A percentile compares a stretch with the other conserved stretches of the same genome.
phyloP scores from a whole-genome alignment of 2,329 filamentous ascomycete genomes.

The Microcyclospora tardicrescens region DNA sequence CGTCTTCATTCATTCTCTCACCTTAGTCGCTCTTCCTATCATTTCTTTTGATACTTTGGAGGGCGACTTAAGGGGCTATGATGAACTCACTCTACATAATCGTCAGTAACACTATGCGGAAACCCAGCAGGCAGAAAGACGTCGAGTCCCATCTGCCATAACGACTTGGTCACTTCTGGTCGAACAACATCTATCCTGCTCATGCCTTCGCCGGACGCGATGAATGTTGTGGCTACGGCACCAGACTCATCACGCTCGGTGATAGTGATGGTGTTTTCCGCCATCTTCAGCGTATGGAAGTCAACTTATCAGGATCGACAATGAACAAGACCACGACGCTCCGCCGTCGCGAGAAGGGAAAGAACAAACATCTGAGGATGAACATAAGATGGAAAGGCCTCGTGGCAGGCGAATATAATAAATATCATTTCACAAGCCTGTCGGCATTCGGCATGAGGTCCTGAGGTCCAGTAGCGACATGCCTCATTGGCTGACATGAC shows the following conservation, averaged over 20 bases:
- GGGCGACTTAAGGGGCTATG: neutral
- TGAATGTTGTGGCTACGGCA: slow-evolving; percentile 35
- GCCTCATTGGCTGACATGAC: too few species aligned
- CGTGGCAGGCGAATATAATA: too few species aligned
- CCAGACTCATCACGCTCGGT: slow-evolving; percentile 39
- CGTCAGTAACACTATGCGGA: slow-evolving; percentile 69
- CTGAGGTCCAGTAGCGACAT: too few species aligned
- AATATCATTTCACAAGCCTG: too few species aligned
- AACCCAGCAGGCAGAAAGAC: slow-evolving; percentile 82
- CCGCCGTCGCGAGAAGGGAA: too few species aligned
- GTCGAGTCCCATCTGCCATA: slow-evolving; percentile 40
- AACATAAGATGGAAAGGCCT: too few species aligned
- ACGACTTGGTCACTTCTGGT: slow-evolving; percentile 11
- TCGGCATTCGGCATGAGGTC: too few species aligned
- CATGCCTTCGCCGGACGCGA: slow-evolving; percentile 26
- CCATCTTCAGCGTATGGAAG: too few species aligned
- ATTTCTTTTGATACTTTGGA: neutral
- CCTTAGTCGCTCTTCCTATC: neutral
- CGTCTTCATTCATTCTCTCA: neutral
- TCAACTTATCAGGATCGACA: too few species aligned
- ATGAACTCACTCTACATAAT: slow-evolving; percentile 63
- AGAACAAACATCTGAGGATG: too few species aligned
- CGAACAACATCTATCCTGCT: slow-evolving; percentile 34
- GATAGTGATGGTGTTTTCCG: too few species aligned
- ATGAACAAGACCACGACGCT: too few species aligned